A percentile compares a stretch with the other conserved stretches of the same genome.
phyloP scores from a whole-genome alignment of 208 protist genomes.

The Acanthamoeba royreba region DNA sequence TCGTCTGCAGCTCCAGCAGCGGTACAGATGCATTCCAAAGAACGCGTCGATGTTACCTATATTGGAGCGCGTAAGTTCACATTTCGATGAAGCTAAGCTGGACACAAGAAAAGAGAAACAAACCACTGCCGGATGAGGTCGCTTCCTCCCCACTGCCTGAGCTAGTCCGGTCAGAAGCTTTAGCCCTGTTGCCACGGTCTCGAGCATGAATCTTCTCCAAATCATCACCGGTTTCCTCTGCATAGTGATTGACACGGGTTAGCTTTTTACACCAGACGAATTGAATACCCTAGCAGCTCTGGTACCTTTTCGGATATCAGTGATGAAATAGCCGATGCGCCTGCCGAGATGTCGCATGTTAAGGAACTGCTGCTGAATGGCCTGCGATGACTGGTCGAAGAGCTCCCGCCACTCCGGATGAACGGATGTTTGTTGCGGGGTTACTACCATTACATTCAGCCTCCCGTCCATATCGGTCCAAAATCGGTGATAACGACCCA shows the following conservation, averaged over 20 bases:
- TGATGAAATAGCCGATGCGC: slow-evolving; percentile 51
- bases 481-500: slow-evolving; percentile 18
- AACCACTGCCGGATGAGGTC: background rate
- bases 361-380: slow-evolving; percentile 1
- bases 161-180: background rate
- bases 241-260: no score
- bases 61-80: no score
- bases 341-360: slow-evolving; percentile 30
- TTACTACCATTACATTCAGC: slow-evolving; percentile 30
- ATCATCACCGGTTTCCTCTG: background rate
- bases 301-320: background rate
- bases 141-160: background rate
- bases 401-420: slow-evolving; percentile 15
- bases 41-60: slow-evolving; percentile 20
- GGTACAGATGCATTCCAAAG: slow-evolving; percentile 38
- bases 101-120: no score
- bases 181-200: background rate
- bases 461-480: background rate
- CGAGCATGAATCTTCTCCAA: slow-evolving; percentile 13
- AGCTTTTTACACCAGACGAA: background rate
- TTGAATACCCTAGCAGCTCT: background rate
- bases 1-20: slow-evolving; percentile 1
- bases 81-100: no score
- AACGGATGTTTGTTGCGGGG: background rate
- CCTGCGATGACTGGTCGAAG: background rate